phyloP scores from a whole-genome alignment of 2,329 filamentous ascomycete species.

The Cladophialophora chaetospira region DNA sequence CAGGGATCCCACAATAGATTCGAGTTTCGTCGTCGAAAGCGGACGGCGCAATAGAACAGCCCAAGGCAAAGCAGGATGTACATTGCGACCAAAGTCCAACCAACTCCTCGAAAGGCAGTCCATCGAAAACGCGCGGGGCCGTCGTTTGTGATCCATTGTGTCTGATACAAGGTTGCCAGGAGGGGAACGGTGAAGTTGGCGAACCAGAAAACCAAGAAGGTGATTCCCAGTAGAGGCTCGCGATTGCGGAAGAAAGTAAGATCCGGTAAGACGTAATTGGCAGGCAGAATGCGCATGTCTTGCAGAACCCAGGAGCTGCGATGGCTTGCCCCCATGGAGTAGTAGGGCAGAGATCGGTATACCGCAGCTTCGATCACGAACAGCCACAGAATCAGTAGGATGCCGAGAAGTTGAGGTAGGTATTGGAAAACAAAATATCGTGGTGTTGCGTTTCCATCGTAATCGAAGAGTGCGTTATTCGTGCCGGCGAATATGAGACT shows the following conservation, averaged over 20 bases:
- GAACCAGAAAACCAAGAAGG: conserved; percentile 73
- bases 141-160: conserved; percentile 62
- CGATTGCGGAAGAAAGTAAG: conserved; percentile 69
- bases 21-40: conserved; percentile 66
- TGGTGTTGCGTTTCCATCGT: conserved; percentile 67
- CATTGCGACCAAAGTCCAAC: conserved; percentile 74
- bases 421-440: conserved; percentile 87
- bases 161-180: conserved; percentile 73
- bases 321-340: conserved; percentile 59
- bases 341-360: conserved; percentile 76
- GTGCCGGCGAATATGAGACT: conserved; percentile 68
- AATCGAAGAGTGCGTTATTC: conserved; percentile 67
- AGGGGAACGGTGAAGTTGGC: conserved; percentile 79
- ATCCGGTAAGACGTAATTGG: conserved; percentile 68
- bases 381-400: conserved; percentile 72
- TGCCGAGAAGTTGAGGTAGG: conserved; percentile 75
- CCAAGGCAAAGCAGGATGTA: conserved; percentile 69
- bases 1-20: conserved; percentile 84
- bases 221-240: conserved; percentile 66
- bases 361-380: conserved; percentile 73
- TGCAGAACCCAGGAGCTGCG: conserved; percentile 62
- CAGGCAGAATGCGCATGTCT: conserved; percentile 60
- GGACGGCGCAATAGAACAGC: conserved; percentile 60
- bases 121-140: conserved; percentile 69
- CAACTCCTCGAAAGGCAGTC: conserved; percentile 74